A percentile compares a stretch with the other conserved stretches of the same genome.
Evolutionary conservation across 1,139 yeast species (phyloP).

Genomic region (Hyphopichia wangnamkhiaoensis): DNA sequence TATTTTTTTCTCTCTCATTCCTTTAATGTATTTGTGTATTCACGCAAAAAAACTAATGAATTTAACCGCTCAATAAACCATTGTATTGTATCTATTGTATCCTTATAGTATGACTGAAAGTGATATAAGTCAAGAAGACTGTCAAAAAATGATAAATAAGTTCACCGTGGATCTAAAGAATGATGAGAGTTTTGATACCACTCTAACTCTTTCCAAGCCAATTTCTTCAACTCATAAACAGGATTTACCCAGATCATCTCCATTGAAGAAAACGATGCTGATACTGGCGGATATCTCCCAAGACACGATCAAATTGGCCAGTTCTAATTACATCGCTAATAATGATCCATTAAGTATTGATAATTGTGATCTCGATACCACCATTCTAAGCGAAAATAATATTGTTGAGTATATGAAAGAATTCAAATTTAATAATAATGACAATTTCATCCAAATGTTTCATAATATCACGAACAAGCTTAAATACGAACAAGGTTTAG

Average conservation of each 20-base stretch:
- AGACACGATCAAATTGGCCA: too few species aligned
- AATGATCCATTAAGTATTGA: slow-evolving; percentile 7
- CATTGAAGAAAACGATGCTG: slow-evolving; percentile 5
- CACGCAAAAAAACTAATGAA: too few species aligned
- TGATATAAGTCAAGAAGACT: too few species aligned
- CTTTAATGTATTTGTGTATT: too few species aligned
- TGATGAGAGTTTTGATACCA: slow-evolving; percentile 8
- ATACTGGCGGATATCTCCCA: too few species aligned
- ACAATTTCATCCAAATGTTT: slow-evolving; percentile 1
- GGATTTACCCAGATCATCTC: slow-evolving; percentile 4
- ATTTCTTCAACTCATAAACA: slow-evolving; percentile 3
- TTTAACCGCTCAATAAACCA: too few species aligned
- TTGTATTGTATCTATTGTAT: too few species aligned
- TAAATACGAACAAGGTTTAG: slow-evolving; percentile 15
- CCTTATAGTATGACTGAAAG: too few species aligned
- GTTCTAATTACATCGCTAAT: too few species aligned
- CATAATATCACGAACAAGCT: slow-evolving; percentile 2
- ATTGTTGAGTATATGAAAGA: slow-evolving; percentile 2
- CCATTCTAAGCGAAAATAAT: slow-evolving; percentile 4
- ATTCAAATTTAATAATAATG: slow-evolving; percentile 6
- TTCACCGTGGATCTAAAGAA: too few species aligned
- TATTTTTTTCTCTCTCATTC: too few species aligned
- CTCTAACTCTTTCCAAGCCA: slow-evolving; percentile 5
- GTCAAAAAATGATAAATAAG: too few species aligned
- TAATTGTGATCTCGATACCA: slow-evolving; percentile 1